phyloP scores from a whole-genome alignment of 495 filamentous ascomycete genomes.

The Neurospora pannonica region DNA sequence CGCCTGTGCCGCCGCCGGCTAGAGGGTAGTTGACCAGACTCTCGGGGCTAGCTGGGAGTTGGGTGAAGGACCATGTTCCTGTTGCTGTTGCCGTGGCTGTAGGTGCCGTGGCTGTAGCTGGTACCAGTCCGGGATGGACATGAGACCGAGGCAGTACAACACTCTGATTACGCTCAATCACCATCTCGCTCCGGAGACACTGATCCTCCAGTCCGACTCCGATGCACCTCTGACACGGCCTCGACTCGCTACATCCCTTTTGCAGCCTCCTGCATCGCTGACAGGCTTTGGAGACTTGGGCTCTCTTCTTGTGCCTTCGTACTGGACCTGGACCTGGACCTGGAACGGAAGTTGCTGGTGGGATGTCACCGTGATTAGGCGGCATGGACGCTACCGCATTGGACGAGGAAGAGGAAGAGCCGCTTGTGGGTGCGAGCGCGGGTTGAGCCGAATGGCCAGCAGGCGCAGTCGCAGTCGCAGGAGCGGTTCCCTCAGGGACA shows the following conservation, averaged over 20 bases:
- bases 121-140: neutral
- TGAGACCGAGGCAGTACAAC: neutral
- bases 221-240: constrained; percentile 21
- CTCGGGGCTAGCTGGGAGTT: neutral
- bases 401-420: neutral
- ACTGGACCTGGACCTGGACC: neutral
- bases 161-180: neutral
- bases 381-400: neutral
- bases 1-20: neutral
- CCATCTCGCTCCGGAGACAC: constrained; percentile 3
- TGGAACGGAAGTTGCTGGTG: neutral
- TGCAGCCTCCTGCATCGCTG: constrained; percentile 21
- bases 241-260: constrained; percentile 21
- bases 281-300: constrained; percentile 23
- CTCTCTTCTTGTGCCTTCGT: constrained; percentile 1
- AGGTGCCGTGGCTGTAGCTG: neutral
- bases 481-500: neutral
- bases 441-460: neutral
- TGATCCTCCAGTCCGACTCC: constrained; percentile 17
- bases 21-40: neutral
- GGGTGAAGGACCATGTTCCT: neutral
- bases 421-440: neutral
- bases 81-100: neutral
- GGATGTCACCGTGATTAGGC: neutral
- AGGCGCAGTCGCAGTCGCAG: neutral